A percentile compares a stretch with the other conserved stretches of the same genome.
Evolutionary conservation across 2,329 filamentous ascomycete genomes (phyloP).

Genomic region (Colletotrichum sp.): DNA sequence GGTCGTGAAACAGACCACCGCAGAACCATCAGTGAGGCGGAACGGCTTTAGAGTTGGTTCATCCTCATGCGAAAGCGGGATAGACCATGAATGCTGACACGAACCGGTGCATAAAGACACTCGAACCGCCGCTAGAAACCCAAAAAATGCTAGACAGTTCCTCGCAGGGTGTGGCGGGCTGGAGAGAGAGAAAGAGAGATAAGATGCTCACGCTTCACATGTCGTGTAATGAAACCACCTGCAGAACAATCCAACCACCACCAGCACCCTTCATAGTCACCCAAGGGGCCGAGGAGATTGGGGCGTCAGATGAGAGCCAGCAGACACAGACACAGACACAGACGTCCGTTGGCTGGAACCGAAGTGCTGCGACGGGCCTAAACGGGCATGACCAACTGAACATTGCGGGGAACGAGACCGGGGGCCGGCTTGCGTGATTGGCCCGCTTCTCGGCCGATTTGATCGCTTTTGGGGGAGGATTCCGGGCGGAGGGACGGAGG

Average conservation of each 20-base stretch:
- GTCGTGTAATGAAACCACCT: not conserved
- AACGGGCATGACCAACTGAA: not conserved
- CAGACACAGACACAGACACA: not conserved
- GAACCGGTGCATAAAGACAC: not conserved
- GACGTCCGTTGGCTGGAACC: not conserved
- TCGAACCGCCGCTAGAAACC: not conserved
- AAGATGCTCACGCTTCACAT: not conserved
- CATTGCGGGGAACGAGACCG: not conserved
- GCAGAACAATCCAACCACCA: not conserved
- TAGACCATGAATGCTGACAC: not conserved
- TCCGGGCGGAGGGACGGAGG: not conserved
- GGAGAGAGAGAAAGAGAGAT: not conserved
- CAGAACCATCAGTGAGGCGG: not conserved
- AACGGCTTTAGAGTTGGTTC: not conserved
- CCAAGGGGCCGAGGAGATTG: not conserved
- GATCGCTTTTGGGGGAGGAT: not conserved
- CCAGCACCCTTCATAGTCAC: not conserved
- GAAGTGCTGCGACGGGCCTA: not conserved
- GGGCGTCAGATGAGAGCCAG: not conserved
- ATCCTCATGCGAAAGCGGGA: not conserved
- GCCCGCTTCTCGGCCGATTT: constrained; percentile 5
- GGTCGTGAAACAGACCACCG: not conserved
- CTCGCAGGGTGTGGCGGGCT: not conserved
- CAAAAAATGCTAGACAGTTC: no score
- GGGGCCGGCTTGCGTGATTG: not conserved